Base-by-base conservation (phyloP, 306 rosid species). In the Benincasa hispida region DNA sequence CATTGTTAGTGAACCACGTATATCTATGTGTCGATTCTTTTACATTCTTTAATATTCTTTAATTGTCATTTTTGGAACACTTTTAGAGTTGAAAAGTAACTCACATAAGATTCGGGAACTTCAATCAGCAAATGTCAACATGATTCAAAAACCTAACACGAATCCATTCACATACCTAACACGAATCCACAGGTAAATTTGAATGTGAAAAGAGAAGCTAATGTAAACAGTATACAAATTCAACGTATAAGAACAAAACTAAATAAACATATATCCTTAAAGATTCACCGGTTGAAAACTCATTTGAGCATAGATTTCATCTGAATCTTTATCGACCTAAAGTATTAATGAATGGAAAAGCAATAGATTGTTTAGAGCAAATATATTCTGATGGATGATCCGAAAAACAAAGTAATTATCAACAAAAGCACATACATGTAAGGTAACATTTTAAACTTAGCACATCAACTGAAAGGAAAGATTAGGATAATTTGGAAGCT, bases 261-360 rank as follows among this genome's bases (percentile, higher is more conserved):
- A 32, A 17, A 12, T 22, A 11, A 18, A 21, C 24, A 53, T 54
- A 2, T 74, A 61, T 22, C 60, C 98, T 91, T 86, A 94, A 97
- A 34, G 97, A 90, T 76, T 92, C 83, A 94, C 82, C 32, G 99
- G 97, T 82, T 90, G 97, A 48, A 94, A 97, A 79, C 91, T 84
- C 95, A 94, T 94, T 81, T 94, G 99, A 47, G 99, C 95, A 76
- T 88, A 95, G 83, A 95, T 92, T 84, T 95, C 99, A 41, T 95
- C 99, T 4, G 98, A 87, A 10, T 95, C 99, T 81, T 87, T 95
- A 82, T 95, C 98, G 34, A 98, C 97, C 99, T 95, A 76, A 85
- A 25, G 79, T 54, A 79, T 76, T 24, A 51, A 51, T 3, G 8
- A 42, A 76, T 22, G 17, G 75, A 58, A 51, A 53, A 72, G 63